Percentiles rank a stretch among this genome's conserved stretches.
phyloP scores from a whole-genome alignment of 176 grass and related monocot species.

The Urochloa ruziziensis region DNA sequence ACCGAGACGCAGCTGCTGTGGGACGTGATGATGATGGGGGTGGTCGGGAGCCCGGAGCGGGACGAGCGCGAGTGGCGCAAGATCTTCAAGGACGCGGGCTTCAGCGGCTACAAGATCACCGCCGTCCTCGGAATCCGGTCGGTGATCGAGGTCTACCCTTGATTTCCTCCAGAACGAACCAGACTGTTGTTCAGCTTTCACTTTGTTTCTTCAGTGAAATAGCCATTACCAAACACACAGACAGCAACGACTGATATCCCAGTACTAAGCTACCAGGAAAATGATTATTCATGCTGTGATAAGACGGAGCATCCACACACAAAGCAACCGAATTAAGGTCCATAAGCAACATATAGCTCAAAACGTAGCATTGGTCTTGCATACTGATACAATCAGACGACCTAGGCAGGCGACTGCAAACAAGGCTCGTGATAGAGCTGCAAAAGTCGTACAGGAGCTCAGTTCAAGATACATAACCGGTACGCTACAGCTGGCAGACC shows the following conservation, averaged over 20 bases:
- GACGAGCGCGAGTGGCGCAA: slow-evolving; percentile 50
- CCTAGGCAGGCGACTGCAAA: background rate
- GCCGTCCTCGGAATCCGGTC: slow-evolving; percentile 39
- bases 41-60: slow-evolving; percentile 39
- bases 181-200: background rate
- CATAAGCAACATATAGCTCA: background rate
- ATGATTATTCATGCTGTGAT: background rate
- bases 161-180: background rate
- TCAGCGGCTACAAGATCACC: slow-evolving; percentile 51
- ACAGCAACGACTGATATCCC: background rate
- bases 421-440: slow-evolving; percentile 4
- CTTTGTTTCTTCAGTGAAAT: background rate
- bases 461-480: slow-evolving; percentile 15
- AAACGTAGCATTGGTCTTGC: background rate
- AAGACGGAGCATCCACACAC: background rate
- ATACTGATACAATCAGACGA: slow-evolving; percentile 7
- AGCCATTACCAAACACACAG: background rate
- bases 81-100: slow-evolving; percentile 49
- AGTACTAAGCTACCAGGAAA: background rate
- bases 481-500: background rate
- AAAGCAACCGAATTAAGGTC: background rate
- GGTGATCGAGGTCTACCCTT: slow-evolving; percentile 62
- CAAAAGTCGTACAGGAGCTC: background rate
- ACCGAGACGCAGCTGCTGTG: slow-evolving; percentile 49
- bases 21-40: slow-evolving; percentile 53